Conservation (phyloP, 441 rosid species). For the Breynia disticha region DNA sequence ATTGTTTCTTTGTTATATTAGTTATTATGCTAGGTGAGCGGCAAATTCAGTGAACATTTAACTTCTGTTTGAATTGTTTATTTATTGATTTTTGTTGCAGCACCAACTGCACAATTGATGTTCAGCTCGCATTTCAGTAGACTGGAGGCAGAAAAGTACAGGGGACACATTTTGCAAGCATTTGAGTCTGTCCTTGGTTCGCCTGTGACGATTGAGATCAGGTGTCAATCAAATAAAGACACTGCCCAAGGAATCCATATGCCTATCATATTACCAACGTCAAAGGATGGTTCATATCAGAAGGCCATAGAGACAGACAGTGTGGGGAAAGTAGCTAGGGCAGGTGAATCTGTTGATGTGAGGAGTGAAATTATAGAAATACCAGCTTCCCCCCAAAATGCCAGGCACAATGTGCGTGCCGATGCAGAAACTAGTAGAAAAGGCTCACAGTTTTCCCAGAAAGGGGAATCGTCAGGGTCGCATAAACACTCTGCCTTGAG, state of each 20-base stretch:
- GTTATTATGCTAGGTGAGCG: no score
- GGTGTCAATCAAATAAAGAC: conserved; percentile 51
- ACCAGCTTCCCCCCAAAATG: conserved; percentile 37
- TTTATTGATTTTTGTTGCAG: conserved; percentile 46
- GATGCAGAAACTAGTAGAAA: conserved; percentile 27
- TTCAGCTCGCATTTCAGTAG: conserved; percentile 63
- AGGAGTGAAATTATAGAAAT: conserved; percentile 87
- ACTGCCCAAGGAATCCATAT: conserved; percentile 19
- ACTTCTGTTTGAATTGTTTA: not conserved
- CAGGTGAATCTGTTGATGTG: conserved; percentile 26
- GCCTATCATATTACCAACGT: conserved; percentile 35
- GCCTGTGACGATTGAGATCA: conserved; percentile 72
- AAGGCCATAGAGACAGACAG: conserved; percentile 16
- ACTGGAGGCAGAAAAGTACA: conserved; percentile 75
- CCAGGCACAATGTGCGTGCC: conserved; percentile 17
- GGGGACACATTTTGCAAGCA: conserved; percentile 65
- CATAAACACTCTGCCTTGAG: conserved; percentile 21
- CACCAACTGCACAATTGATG: conserved; percentile 80
- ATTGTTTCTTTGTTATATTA: no score
- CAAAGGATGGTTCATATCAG: conserved; percentile 33
- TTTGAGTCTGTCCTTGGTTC: conserved; percentile 83
- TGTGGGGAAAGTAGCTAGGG: conserved; percentile 20
- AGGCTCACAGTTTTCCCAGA: conserved; percentile 15
- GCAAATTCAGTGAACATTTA: no score
- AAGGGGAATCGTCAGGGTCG: conserved; percentile 17